A percentile compares a stretch with the other conserved stretches of the same genome.
Conservation (phyloP, 2,329 filamentous ascomycete genomes). For the Seiridium cupressi region DNA sequence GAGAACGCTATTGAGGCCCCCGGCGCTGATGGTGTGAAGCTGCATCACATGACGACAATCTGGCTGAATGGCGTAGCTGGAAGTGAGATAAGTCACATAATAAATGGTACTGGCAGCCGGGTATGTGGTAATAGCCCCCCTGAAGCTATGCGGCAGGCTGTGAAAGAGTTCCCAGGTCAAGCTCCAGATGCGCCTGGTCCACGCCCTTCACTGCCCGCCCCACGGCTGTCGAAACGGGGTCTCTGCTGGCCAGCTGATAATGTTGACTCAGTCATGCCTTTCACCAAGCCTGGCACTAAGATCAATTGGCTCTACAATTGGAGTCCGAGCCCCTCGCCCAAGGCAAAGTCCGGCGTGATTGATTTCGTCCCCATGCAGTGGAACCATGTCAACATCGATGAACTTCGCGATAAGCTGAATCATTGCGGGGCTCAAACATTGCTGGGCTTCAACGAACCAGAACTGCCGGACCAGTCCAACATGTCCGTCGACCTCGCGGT, state of each 20-base stretch:
- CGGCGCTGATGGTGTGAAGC: slow-evolving; percentile 18
- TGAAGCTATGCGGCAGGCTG: slow-evolving; percentile 26
- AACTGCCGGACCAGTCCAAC: not conserved
- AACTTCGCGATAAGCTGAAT: not conserved
- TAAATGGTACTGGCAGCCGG: slow-evolving; percentile 25
- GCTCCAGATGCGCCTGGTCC: not conserved
- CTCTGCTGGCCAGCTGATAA: slow-evolving; percentile 1
- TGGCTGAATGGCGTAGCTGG: slow-evolving; percentile 27
- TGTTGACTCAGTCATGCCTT: not conserved
- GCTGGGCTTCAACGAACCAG: not conserved
- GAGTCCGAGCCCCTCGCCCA: not conserved
- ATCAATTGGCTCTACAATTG: slow-evolving; percentile 2
- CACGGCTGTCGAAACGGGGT: not conserved
- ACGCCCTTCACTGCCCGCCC: not conserved
- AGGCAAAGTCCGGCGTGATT: not conserved
- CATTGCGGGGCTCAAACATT: not conserved
- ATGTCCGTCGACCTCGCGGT: not conserved
- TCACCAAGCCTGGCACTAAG: not conserved
- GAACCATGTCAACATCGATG: not conserved
- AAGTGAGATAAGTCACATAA: slow-evolving; percentile 29
- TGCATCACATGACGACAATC: slow-evolving; percentile 29
- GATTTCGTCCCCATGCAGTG: slow-evolving; percentile 3
- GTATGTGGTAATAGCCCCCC: slow-evolving; percentile 27
- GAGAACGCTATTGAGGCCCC: slow-evolving; percentile 31
- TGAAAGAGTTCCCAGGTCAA: slow-evolving; percentile 1